Conservation (phyloP, 768 basidiomycete species). For the Myochromella boudieri region DNA sequence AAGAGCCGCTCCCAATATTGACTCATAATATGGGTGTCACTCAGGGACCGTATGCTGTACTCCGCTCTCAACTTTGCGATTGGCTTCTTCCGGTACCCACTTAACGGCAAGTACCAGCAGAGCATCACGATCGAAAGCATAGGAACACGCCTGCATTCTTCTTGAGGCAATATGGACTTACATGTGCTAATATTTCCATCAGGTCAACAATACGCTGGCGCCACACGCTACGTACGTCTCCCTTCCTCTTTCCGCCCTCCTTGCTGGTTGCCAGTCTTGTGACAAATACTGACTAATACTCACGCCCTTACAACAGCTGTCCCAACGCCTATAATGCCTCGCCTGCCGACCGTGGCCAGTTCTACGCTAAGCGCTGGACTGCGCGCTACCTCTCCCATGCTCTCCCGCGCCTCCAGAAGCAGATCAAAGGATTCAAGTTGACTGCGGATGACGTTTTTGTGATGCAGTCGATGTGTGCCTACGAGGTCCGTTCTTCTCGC, state of each 20-base stretch:
- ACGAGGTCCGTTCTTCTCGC: slow-evolving; percentile 61
- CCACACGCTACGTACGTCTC: slow-evolving; percentile 73
- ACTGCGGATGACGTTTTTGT: slow-evolving; percentile 68
- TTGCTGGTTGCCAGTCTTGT: too few species aligned
- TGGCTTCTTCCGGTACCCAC: slow-evolving; percentile 77
- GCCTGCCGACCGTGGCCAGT: slow-evolving; percentile 57
- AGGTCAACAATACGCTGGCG: slow-evolving; percentile 85
- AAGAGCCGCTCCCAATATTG: too few species aligned
- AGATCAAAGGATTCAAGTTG: slow-evolving; percentile 62
- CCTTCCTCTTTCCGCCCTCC: too few species aligned
- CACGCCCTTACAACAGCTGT: too few species aligned
- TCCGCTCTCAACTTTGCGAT: slow-evolving; percentile 68
- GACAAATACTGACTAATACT: too few species aligned
- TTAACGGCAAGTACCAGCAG: slow-evolving; percentile 72
- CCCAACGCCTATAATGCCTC: slow-evolving; percentile 50
- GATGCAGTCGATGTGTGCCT: slow-evolving; percentile 83
- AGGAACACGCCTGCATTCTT: slow-evolving; percentile 40
- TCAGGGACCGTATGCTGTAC: slow-evolving; percentile 67
- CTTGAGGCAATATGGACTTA: slow-evolving; percentile 7
- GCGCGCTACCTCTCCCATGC: slow-evolving; percentile 71
- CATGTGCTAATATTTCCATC: not conserved
- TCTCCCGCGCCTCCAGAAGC: slow-evolving; percentile 51
- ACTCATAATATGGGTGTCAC: too few species aligned
- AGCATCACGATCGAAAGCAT: slow-evolving; percentile 69
- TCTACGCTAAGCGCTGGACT: slow-evolving; percentile 67